Conservation (phyloP, 176 grass and related monocot species). For the Cymbopogon citratus region DNA sequence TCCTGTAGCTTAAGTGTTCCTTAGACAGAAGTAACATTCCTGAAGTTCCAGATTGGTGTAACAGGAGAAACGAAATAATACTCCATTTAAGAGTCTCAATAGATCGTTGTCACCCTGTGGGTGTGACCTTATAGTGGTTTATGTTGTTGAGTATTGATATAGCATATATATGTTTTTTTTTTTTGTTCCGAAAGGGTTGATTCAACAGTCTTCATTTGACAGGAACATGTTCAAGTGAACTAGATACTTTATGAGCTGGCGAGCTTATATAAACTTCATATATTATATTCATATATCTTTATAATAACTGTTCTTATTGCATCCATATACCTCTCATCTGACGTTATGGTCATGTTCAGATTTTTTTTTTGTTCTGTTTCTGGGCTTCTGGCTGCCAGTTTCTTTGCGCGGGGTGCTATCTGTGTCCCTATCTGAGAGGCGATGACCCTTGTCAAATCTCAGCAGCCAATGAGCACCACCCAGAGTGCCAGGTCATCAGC, state of each 20-base stretch:
- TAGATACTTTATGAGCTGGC: not conserved
- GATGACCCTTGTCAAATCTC: conserved; percentile 24
- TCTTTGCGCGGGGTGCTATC: not conserved
- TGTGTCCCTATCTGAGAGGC: too few species aligned
- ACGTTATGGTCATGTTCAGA: not conserved
- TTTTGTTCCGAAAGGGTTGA: not conserved
- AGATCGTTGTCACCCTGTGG: conserved; percentile 6
- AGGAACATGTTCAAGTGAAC: conserved; percentile 4
- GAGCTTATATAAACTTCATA: not conserved
- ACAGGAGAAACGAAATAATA: conserved; percentile 29
- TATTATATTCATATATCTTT: not conserved
- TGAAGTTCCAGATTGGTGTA: not conserved
- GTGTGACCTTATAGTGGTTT: conserved; percentile 1
- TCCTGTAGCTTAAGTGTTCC: not conserved
- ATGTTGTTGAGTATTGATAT: not conserved
- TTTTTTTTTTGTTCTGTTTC: not conserved
- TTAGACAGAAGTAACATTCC: conserved; percentile 16
- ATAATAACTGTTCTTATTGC: not conserved
- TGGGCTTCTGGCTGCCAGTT: not conserved
- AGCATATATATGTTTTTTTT: not conserved
- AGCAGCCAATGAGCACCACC: conserved; percentile 30
- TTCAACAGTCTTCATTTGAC: not conserved
- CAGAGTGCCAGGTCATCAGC: conserved; percentile 25
- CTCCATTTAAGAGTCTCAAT: not conserved
- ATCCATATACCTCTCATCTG: not conserved